Evolutionary conservation across 495 filamentous ascomycete genomes (phyloP), one percentile per base, ranked within the genome.

Genomic region (Aspergillus saccharolyticus): DNA sequence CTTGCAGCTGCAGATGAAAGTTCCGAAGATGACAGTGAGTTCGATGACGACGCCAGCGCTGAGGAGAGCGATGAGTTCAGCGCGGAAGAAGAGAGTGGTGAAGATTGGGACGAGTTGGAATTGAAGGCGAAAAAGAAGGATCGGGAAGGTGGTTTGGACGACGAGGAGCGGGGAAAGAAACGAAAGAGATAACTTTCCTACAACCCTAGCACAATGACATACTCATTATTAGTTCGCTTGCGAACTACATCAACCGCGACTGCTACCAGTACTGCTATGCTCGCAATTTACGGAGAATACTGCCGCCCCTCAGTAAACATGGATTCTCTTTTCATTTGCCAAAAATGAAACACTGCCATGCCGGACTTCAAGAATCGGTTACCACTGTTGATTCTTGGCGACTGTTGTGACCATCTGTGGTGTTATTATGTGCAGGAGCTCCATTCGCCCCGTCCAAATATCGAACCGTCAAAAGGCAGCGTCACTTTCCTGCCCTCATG

Each of bases 91-190:
- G 88, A 89, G 49, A 89, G 86, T 60, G 91, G 89, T 44, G 90
- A 96, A 69, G 89, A 93, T 59, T 96, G 90, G 91, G 91, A 96
- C 68, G 90, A 93, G 69, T 66, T 96, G 59, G 91, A 96, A 76
- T 83, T 84, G 73, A 95, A 96, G 75, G 91, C 91, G 12, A 91
- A 88, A 74, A 86, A 85, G 73, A 89, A 91, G 69, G 91, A 97
- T 74, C 76, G 85, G 57, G 90, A 96, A 72, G 78, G 78, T 43
- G 83, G 78, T 10, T 60, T 85, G 55, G 86, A 89, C 6, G 90
- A 91, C 46, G 90, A 92, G 63, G 85, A 86, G 42, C 73, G 75
- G 21, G 72, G 73, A 17, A 85, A 83, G 52, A 85, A 83, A 69
- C 73, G 75, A 55, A 83, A 83, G 72, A 74, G 81, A 55, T 81